These are phyloP conservation scores for Claviceps fusiformis DNA, from an alignment of 2,329 filamentous ascomycete species.

Conservation along the genomic window DNA sequence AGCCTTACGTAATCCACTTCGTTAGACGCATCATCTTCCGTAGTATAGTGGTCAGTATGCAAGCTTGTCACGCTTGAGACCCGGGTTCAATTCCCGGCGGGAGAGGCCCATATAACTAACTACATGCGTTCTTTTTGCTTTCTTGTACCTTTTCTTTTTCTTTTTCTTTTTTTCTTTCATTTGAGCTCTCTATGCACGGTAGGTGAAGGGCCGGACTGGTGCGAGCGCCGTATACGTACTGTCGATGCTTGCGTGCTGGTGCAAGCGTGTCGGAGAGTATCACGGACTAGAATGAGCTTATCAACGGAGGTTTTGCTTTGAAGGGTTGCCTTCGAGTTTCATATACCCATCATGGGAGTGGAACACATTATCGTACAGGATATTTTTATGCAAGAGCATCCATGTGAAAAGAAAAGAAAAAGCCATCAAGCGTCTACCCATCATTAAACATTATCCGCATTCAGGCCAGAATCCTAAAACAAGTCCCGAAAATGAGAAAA, in stretches of 20 bases:
- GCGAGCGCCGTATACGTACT: no score
- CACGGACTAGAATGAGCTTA: no score
- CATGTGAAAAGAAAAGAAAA: background rate
- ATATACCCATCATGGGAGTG: background rate
- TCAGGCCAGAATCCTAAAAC: slow-evolving; percentile 15
- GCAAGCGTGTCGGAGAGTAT: no score
- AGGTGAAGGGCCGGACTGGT: background rate
- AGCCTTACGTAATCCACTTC: background rate
- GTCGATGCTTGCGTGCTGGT: no score
- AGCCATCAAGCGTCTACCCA: background rate
- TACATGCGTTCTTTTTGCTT: background rate
- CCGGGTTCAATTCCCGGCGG: slow-evolving; percentile 3
- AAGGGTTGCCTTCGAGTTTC: background rate
- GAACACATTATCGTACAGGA: background rate
- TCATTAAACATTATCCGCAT: background rate
- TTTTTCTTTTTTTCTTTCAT: no score
- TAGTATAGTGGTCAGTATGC: no score
- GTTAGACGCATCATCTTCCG: background rate
- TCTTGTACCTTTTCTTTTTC: no score
- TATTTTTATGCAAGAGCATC: background rate
- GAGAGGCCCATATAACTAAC: background rate
- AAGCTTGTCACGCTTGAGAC: slow-evolving; percentile 4
- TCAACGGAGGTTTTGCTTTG: no score
- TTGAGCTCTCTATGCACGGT: background rate
- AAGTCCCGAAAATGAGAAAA: slow-evolving; percentile 25